Base-by-base conservation (phyloP, 768 basidiomycete genomes). In the Nidula microcarpa region DNA sequence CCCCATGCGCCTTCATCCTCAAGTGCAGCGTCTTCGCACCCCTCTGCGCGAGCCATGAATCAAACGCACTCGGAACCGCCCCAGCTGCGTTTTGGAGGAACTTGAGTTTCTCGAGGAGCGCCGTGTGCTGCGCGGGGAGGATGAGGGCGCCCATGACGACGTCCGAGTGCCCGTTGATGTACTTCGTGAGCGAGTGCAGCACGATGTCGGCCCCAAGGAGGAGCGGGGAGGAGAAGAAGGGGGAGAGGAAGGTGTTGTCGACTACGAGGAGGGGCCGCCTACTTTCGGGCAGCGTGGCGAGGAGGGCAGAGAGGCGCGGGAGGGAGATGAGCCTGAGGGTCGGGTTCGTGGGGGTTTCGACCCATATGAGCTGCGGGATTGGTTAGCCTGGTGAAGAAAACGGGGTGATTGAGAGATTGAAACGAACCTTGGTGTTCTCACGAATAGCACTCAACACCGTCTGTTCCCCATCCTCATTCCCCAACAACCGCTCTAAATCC, bases 291-390 rank as follows among this genome's bases (percentile, higher is more conserved):
- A 88, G 85, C 0, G 81, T 73, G 51, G 76, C 80, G 2, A 86
- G 85, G 48, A 96, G 71, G 9, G 77, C 64, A 23, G 83, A 78
- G 57, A 98, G 81, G 51, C 84, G 81, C 1, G 76, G 68, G 64
- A 98, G 86, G 62, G 93, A 89, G 37, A 95, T 85, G 36, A 98
- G 72, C 14, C 90, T 85, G 8, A 98, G 84, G 1, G 92, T 92
- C 0, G 96, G 96, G 73, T 98, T 98, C 3, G 96, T 98, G 0
- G 94, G 96, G 0, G 91, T 78, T 70, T 99, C 96, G 58, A 97
- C 84, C 94, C 94, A 98, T 52, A 99, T 80, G 8, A 97, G 75
- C 91, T 96, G 55, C 6, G n/a, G 17, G 52, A 10, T n/a, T n/a
- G 4, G 18, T 33, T 34, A 49, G 34, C 30, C 5, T 49, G 10